Evolutionary conservation across 225 moss, liverwort and hornwort species (phyloP), one percentile per base, ranked within the genome.

Genomic region (Pseudoscleropodium purum): DNA sequence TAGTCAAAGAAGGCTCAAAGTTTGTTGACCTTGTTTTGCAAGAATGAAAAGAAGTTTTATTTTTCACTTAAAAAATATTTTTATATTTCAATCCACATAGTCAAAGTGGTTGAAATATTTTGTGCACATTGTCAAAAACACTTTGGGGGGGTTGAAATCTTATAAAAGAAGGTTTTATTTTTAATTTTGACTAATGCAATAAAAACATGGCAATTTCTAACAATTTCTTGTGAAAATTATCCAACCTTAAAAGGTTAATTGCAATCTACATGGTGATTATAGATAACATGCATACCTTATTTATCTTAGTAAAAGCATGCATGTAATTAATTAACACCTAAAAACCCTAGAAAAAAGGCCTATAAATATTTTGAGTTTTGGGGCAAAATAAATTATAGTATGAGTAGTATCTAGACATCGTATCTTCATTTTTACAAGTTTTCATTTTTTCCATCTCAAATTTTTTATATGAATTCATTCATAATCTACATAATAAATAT

Each of bases 401-500:
- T 13, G 23, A 69, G 7, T 6, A n/a, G 23, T n/a, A 23, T 13
- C 0, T 24, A 69, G 0, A 68, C 4, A 24, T n/a, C 2, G 4
- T n/a, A 24, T 39, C 4, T 23, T 69, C 7, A 23, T 39, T 13
- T 69, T n/a, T 13, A 3, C 7, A 69, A 69, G 7, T n/a, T 69
- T 39, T 23, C 4, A n/a, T n/a, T 69, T 69, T 69, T 7, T 9
- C 23, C 24, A 69, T n/a, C n/a, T 17, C 17, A 17, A 17, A 2
- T 54, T 17, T 18, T 0, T 2, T n/a, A 24, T 1, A 66, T 36
- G 1, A 66, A 36, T 7, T 24, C 7, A n/a, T n/a, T 69, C 24
- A n/a, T n/a, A n/a, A 23, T 69, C n/a, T 37, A 6, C 2, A 2
- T 23, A n/a, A 7, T n/a, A 0, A 2, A n/a, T 39, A 4, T 5